phyloP scores from a whole-genome alignment of 2,329 filamentous ascomycete genomes.

The Claviceps pazoutovae region DNA sequence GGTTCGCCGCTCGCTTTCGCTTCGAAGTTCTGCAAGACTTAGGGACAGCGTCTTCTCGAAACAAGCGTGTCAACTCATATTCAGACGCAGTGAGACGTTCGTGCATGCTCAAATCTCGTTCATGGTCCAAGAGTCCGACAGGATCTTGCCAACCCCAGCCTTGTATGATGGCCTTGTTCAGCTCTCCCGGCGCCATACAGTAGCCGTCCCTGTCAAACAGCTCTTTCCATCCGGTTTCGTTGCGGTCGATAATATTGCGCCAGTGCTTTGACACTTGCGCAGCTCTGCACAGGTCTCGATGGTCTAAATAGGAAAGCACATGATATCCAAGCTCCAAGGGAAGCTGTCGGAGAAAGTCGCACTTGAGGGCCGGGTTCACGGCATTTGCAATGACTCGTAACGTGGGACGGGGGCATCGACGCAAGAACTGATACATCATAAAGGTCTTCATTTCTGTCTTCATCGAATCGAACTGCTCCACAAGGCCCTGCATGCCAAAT shows the following conservation, averaged over 20 bases:
- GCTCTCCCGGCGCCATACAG: conserved; percentile 61
- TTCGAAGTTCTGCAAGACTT: conserved; percentile 36
- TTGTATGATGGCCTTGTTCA: conserved; percentile 73
- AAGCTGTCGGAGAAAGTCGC: conserved; percentile 75
- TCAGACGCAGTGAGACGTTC: conserved; percentile 39
- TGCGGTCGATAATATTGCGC: conserved; percentile 79
- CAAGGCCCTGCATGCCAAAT: conserved; percentile 70
- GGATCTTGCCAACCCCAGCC: conserved; percentile 98
- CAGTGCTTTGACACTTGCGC: conserved; percentile 91
- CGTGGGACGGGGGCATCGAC: conserved; percentile 75
- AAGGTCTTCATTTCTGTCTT: conserved; percentile 86
- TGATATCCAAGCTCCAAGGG: conserved; percentile 80
- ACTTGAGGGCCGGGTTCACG: conserved; percentile 88
- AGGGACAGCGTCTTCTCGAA: conserved; percentile 27
- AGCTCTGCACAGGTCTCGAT: conserved; percentile 73
- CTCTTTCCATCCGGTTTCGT: conserved; percentile 93
- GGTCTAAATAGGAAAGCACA: conserved; percentile 74
- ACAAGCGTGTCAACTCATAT: conserved; percentile 30
- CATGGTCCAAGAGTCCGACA: conserved; percentile 56
- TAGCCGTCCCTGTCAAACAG: conserved; percentile 78
- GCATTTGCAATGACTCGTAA: conserved; percentile 79
- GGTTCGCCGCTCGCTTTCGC: conserved; percentile 38
- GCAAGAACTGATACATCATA: conserved; percentile 90
- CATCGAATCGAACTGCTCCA: conserved; percentile 84
- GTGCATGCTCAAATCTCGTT: conserved; percentile 61